Evolutionary conservation across 192 early-diverging fungal genomes (phyloP), one percentile per base, ranked within the genome.

Genomic region (Gorgonomyces haynaldii): DNA sequence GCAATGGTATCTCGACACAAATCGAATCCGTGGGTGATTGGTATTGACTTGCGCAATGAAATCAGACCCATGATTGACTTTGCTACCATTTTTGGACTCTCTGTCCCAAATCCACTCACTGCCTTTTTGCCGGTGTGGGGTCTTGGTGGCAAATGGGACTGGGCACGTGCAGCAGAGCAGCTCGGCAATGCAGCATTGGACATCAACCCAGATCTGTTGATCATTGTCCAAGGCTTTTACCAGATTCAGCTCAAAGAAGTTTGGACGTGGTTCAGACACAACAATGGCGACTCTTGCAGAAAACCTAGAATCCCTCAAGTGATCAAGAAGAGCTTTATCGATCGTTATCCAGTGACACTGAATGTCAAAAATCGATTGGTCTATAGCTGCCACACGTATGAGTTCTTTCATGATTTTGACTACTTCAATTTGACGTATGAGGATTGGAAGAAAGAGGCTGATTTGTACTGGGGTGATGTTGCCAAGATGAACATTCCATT

Each of bases 171-270:
- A 6, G 25, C 46, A 15, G 32, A 32, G 20, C 13, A 26, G 22
- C 9, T 49, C 2, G 46, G 46, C 46, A 49, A 49, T 49, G 28
- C 28, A 13, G 32, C 28, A 2, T 16, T 36, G 1, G 21, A 17
- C 21, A 4, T 29, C 32, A 36, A 49, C 32, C 32, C 34, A 4
- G 28, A 49, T n/a, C 25, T 28, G 9, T 16, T 49, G 9, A 37
- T 35, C n/a, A 20, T 49, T 49, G 21, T 49, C 32, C 46, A 49
- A 26, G 46, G 46, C 22, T 0, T 49, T 7, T 49, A 26, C 17
- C 23, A 26, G n/a, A 24, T 49, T 6, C 31, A 49, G 10, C 23
- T 22, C 9, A 17, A 46, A 15, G 26, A 46, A 19, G 15, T 46
- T n/a, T 15, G 15, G 16, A 3, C n/a, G 10, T 12, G 7, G 7